These are phyloP conservation scores for Alloascoidea hylecoeti DNA, from an alignment of 805 yeast genomes.

Conservation along the genomic window DNA sequence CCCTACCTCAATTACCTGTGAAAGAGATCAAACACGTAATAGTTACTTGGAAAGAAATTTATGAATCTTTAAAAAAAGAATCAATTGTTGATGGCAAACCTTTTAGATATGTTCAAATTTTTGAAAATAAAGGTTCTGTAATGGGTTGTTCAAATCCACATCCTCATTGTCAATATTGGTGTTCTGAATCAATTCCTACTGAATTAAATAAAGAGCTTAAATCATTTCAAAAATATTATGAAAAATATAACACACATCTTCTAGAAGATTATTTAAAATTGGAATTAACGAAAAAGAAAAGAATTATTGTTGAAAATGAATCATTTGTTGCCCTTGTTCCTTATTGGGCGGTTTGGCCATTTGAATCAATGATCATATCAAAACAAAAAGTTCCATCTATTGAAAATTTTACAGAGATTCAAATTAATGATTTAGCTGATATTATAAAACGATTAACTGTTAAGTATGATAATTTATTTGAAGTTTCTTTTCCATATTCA, in stretches of 20 bases:
- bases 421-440: conserved; percentile 40
- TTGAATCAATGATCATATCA: conserved; percentile 53
- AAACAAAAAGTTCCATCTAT: conserved; percentile 37
- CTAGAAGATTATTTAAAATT: conserved; percentile 47
- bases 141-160: conserved; percentile 80
- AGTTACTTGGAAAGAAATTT: conserved; percentile 44
- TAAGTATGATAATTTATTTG: conserved; percentile 57
- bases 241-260: conserved; percentile 29
- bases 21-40: conserved; percentile 33
- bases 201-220: conserved; percentile 48
- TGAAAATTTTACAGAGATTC: conserved; percentile 28
- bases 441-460: conserved; percentile 38
- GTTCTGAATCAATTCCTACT: conserved; percentile 47
- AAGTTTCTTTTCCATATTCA: conserved; percentile 62
- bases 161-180: conserved; percentile 80
- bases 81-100: conserved; percentile 13
- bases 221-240: conserved; percentile 32
- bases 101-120: conserved; percentile 49
- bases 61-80: conserved; percentile 26
- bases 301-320: conserved; percentile 46
- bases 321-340: conserved; percentile 59
- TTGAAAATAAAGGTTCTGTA: conserved; percentile 66
- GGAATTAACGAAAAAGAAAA: conserved; percentile 25
- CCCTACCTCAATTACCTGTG: conserved; percentile 45
- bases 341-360: conserved; percentile 79